Percentiles rank a stretch among this genome's conserved stretches.
Conservation (phyloP, 2,329 filamentous ascomycete species). For the Pyricularia pennisetigena region DNA sequence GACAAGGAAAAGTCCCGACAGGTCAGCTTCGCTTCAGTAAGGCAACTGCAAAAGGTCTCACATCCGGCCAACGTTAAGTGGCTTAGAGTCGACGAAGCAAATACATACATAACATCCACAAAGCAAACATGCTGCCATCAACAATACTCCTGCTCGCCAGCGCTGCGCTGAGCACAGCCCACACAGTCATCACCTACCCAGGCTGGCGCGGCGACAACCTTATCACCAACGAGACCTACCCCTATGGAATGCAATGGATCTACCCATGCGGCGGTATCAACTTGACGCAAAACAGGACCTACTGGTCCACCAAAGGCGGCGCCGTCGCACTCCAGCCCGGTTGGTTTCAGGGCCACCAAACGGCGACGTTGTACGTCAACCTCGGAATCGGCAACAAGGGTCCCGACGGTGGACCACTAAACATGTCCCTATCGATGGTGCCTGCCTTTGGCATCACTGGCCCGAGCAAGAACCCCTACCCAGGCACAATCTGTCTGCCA, state of each 20-base stretch:
- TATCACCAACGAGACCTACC: constrained; percentile 65
- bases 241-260: constrained; percentile 90
- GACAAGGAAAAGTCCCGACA: background rate
- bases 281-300: constrained; percentile 72
- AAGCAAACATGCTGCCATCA: constrained; percentile 34
- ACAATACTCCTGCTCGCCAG: constrained; percentile 31
- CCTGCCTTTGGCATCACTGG: constrained; percentile 74
- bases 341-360: constrained; percentile 85
- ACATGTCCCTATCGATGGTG: constrained; percentile 82
- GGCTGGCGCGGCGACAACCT: constrained; percentile 84
- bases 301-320: constrained; percentile 82
- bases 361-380: constrained; percentile 83
- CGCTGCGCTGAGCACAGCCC: constrained; percentile 47
- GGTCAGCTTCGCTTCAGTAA: background rate
- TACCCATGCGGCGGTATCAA: constrained; percentile 87
- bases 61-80: background rate
- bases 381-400: constrained; percentile 69
- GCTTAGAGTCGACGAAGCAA: background rate
- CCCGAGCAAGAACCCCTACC: constrained; percentile 74
- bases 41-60: background rate
- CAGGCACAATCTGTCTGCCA: constrained; percentile 79
- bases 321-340: constrained; percentile 87
- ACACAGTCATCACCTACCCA: constrained; percentile 78
- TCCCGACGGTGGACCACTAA: constrained; percentile 56
- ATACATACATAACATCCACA: background rate